Percentiles rank a stretch among this genome's conserved stretches.
Conservation (phyloP, 371 early-diverging fungal genomes). For the Mortierella polycephala region DNA sequence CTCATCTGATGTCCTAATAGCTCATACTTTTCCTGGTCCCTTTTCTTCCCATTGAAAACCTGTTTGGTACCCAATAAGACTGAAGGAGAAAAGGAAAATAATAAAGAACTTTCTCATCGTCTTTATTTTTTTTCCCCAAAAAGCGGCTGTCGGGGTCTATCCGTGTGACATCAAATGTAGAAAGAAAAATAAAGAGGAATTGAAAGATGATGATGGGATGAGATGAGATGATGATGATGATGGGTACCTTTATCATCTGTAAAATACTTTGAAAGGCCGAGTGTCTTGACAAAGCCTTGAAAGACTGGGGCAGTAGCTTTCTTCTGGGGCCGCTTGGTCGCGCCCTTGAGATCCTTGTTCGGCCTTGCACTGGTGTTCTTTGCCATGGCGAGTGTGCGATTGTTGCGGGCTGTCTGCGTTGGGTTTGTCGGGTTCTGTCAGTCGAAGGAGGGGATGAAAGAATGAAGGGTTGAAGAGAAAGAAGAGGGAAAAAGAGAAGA, state of each 20-base stretch:
- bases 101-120: no score
- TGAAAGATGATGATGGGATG: background rate
- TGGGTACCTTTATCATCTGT: slow-evolving; percentile 44
- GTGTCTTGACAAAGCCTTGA: slow-evolving; percentile 34
- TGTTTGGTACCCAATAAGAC: no score
- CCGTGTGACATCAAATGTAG: background rate
- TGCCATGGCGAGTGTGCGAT: slow-evolving; percentile 16
- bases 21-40: no score
- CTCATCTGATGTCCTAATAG: no score
- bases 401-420: background rate
- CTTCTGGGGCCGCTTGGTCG: slow-evolving; percentile 24
- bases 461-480: background rate
- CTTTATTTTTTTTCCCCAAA: no score
- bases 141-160: background rate
- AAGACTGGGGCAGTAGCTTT: slow-evolving; percentile 42
- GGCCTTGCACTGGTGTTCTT: slow-evolving; percentile 21
- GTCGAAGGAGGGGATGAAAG: slow-evolving; percentile 2
- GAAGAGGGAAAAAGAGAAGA: slow-evolving; percentile 11
- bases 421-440: background rate
- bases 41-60: no score
- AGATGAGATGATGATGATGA: slow-evolving; percentile 8
- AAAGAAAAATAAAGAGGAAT: background rate
- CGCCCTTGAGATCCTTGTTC: slow-evolving; percentile 24
- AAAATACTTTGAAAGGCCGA: slow-evolving; percentile 25
- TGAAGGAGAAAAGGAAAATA: no score